A percentile compares a stretch with the other conserved stretches of the same genome.
Evolutionary conservation across 805 yeast species (phyloP).

Genomic region (Schwanniomyces pseudopolymorphus): DNA sequence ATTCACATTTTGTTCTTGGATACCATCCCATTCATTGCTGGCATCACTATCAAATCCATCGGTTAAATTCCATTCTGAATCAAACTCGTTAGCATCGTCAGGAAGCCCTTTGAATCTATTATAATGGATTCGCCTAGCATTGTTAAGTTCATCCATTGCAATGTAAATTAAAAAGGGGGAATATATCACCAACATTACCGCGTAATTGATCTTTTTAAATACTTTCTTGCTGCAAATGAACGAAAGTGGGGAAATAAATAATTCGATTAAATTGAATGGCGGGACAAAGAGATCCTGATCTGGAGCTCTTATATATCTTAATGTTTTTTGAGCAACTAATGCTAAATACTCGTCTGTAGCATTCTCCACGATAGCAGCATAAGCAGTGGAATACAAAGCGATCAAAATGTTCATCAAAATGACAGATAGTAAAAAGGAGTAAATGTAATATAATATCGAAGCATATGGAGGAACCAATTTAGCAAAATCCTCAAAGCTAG

Average conservation of each 20-base stretch:
- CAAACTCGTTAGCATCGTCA: constrained; percentile 78
- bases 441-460: constrained; percentile 70
- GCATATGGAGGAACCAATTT: constrained; percentile 85
- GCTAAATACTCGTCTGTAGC: constrained; percentile 86
- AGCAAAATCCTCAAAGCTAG: constrained; percentile 68
- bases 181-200: constrained; percentile 64
- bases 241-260: constrained; percentile 32
- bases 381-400: constrained; percentile 84
- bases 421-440: constrained; percentile 72
- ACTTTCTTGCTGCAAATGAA: constrained; percentile 33
- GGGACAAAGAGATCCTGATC: constrained; percentile 84
- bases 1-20: constrained; percentile 39
- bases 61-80: constrained; percentile 79
- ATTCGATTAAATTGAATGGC: constrained; percentile 76
- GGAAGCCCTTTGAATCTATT: constrained; percentile 62
- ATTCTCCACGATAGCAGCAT: constrained; percentile 75
- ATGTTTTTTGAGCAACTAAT: constrained; percentile 77
- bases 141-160: constrained; percentile 61
- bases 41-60: constrained; percentile 61
- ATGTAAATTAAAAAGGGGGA: constrained; percentile 64
- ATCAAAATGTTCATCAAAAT: constrained; percentile 78
- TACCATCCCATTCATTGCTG: constrained; percentile 35
- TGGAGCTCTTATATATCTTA: constrained; percentile 84
- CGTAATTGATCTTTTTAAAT: constrained; percentile 45
- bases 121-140: constrained; percentile 68